A percentile compares a stretch with the other conserved stretches of the same genome.
These are phyloP conservation scores for Tolypocladium nubicola DNA, from an alignment of 2,329 filamentous ascomycete species.

Conservation along the genomic window DNA sequence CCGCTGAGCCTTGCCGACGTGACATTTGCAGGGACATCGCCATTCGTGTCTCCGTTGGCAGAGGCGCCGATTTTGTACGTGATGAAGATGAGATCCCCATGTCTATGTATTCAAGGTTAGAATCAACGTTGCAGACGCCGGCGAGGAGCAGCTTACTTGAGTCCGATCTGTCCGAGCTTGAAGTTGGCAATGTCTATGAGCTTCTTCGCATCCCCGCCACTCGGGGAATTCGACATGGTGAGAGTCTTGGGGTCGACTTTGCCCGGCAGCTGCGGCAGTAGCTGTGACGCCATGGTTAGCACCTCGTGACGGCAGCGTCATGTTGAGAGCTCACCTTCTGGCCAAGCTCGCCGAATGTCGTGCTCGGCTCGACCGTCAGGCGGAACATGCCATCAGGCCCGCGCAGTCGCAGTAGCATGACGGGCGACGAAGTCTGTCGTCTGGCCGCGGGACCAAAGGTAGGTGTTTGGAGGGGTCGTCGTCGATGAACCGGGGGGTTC, in stretches of 20 bases:
- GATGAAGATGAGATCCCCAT: slow-evolving; percentile 87
- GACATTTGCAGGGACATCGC: slow-evolving; percentile 22
- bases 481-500: background rate
- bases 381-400: slow-evolving; percentile 90
- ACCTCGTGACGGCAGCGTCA: background rate
- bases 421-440: slow-evolving; percentile 11
- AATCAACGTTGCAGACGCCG: background rate
- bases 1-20: slow-evolving; percentile 67
- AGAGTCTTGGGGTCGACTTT: slow-evolving; percentile 52
- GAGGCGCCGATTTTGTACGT: slow-evolving; percentile 56
- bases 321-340: slow-evolving; percentile 29
- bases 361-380: slow-evolving; percentile 62
- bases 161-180: slow-evolving; percentile 46
- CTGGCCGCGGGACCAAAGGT: background rate
- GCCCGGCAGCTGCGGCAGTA: slow-evolving; percentile 46
- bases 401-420: slow-evolving; percentile 77
- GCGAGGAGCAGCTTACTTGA: slow-evolving; percentile 34
- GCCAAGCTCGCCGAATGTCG: slow-evolving; percentile 58
- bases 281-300: slow-evolving; percentile 24
- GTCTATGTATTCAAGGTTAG: slow-evolving; percentile 35
- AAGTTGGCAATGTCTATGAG: slow-evolving; percentile 47
- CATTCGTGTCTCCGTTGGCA: slow-evolving; percentile 22
- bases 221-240: slow-evolving; percentile 50
- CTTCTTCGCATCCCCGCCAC: slow-evolving; percentile 45
- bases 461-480: background rate